These are phyloP conservation scores for Leishmania martiniquensis DNA, from an alignment of 208 protist species.

Conservation along the genomic window DNA sequence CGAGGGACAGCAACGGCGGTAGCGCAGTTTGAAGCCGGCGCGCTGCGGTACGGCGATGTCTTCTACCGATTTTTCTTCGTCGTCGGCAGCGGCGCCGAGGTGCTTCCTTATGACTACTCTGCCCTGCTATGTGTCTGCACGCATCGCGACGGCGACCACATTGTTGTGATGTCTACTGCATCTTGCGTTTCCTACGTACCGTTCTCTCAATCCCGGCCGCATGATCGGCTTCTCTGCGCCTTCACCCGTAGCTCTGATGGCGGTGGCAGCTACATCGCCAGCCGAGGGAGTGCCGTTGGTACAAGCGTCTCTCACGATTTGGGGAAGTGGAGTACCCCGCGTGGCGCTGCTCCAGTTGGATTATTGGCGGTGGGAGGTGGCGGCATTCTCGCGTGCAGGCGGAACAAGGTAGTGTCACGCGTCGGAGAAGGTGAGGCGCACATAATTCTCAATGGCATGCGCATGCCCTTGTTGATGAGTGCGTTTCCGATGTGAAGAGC, in stretches of 20 bases:
- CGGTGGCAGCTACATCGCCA: slow-evolving; percentile 36
- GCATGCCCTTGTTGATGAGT: slow-evolving; percentile 16
- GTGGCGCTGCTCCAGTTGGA: slow-evolving; percentile 17
- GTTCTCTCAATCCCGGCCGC: slow-evolving; percentile 41
- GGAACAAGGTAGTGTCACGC: slow-evolving; percentile 17
- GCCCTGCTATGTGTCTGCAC: slow-evolving; percentile 61
- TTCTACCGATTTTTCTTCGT: slow-evolving; percentile 55
- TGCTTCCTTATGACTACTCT: slow-evolving; percentile 82
- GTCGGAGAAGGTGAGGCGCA: slow-evolving; percentile 8
- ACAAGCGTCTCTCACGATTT: slow-evolving; percentile 52
- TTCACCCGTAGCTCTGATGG: slow-evolving; percentile 30
- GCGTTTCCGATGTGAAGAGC: slow-evolving; percentile 31
- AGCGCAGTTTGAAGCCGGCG: slow-evolving; percentile 1
- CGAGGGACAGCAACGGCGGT: not conserved
- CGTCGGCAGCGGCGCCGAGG: slow-evolving; percentile 51
- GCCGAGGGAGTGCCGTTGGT: slow-evolving; percentile 57
- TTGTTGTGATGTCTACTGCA: slow-evolving; percentile 43
- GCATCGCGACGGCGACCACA: slow-evolving; percentile 1
- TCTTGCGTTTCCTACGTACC: slow-evolving; percentile 66
- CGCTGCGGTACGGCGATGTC: slow-evolving; percentile 16
- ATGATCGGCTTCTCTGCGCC: slow-evolving; percentile 43
- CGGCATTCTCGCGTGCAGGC: slow-evolving; percentile 23
- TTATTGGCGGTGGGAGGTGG: slow-evolving; percentile 12
- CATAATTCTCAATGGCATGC: slow-evolving; percentile 20
- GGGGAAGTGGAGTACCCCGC: slow-evolving; percentile 27